Percentiles rank a stretch among this genome's conserved stretches.
These are phyloP conservation scores for Botrytis hyacinthi DNA, from an alignment of 2,329 filamentous ascomycete genomes.

Conservation along the genomic window DNA sequence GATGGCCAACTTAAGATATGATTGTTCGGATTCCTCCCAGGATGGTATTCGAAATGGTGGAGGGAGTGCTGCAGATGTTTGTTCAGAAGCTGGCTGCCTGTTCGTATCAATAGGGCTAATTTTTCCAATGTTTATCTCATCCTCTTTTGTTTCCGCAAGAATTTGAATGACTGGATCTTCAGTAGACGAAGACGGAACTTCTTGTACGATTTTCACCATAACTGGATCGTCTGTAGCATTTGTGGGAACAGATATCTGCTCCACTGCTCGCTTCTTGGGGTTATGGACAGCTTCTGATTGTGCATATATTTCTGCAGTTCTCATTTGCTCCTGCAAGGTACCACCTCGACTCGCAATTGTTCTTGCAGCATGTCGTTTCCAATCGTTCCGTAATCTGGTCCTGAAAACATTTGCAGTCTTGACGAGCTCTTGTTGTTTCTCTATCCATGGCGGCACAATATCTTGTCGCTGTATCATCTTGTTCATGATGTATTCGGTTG, in stretches of 20 bases:
- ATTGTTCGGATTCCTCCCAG: slow-evolving; percentile 70
- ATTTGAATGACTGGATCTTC: slow-evolving; percentile 24
- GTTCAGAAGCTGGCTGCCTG: slow-evolving; percentile 17
- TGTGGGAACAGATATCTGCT: slow-evolving; percentile 49
- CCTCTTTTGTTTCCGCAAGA: slow-evolving; percentile 25
- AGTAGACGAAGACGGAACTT: slow-evolving; percentile 31
- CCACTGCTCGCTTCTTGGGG: slow-evolving; percentile 49
- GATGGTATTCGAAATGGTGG: slow-evolving; percentile 72
- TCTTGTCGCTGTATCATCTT: slow-evolving; percentile 97
- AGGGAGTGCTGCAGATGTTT: slow-evolving; percentile 39
- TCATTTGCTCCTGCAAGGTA: slow-evolving; percentile 68
- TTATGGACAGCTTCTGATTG: slow-evolving; percentile 68
- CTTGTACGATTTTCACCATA: slow-evolving; percentile 47
- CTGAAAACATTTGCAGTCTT: slow-evolving; percentile 70
- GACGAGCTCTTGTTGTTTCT: slow-evolving; percentile 90
- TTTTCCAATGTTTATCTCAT: slow-evolving; percentile 16
- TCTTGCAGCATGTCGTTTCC: slow-evolving; percentile 78
- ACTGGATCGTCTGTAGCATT: slow-evolving; percentile 50
- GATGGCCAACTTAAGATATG: slow-evolving; percentile 76
- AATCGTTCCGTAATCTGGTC: slow-evolving; percentile 71
- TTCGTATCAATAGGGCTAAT: not conserved
- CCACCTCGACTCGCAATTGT: slow-evolving; percentile 78
- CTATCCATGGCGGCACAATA: slow-evolving; percentile 95
- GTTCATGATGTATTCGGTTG: slow-evolving; percentile 97
- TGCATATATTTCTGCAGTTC: slow-evolving; percentile 69